phyloP scores from a whole-genome alignment of 2,329 filamentous ascomycete genomes.

The Apiospora phragmitis region DNA sequence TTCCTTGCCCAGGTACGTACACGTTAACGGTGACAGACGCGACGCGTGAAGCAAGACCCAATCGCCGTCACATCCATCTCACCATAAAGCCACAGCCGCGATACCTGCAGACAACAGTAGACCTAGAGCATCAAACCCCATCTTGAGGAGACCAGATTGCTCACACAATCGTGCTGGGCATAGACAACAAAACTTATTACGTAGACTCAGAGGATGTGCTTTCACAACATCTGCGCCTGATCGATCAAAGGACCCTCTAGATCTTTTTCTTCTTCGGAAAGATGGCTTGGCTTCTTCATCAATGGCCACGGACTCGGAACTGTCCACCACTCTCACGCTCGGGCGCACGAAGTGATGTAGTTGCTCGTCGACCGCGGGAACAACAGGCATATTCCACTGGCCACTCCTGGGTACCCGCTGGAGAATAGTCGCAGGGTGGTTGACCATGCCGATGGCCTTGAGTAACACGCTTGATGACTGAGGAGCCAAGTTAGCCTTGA shows the following conservation, averaged over 20 bases:
- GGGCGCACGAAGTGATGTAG: neutral
- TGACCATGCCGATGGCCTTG: neutral
- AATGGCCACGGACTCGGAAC: neutral
- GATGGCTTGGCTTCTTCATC: neutral
- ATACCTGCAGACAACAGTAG: neutral
- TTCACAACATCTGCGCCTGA: neutral
- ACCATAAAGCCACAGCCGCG: neutral
- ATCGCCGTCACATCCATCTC: neutral
- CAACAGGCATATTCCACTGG: neutral
- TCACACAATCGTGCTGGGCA: neutral
- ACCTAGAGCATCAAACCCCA: neutral
- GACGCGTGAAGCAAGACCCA: neutral
- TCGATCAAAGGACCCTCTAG: too few species aligned
- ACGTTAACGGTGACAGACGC: neutral
- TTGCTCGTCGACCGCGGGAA: neutral
- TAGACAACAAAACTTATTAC: neutral
- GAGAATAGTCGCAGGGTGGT: neutral
- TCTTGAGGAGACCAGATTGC: neutral
- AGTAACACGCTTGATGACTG: neutral
- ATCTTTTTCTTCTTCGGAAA: neutral
- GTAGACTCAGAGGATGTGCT: neutral
- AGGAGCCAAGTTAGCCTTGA: too few species aligned
- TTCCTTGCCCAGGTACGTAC: neutral
- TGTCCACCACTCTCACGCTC: neutral
- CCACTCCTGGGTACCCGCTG: neutral